Percentiles rank a stretch among this genome's conserved stretches.
phyloP scores from a whole-genome alignment of 2,329 filamentous ascomycete genomes.

The Fusarium buxicola region DNA sequence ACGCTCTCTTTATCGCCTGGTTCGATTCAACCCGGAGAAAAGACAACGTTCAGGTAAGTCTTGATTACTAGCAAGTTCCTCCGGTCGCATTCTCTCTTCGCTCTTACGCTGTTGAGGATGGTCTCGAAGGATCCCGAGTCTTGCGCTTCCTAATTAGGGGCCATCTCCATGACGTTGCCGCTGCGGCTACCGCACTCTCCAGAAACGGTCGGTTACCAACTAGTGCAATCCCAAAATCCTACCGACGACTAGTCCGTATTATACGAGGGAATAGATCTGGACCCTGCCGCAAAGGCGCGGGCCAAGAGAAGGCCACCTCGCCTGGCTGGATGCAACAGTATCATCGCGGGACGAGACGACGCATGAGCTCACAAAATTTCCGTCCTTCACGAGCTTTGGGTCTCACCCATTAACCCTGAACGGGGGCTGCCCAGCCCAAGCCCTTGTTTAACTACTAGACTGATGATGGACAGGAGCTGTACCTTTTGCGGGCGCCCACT shows the following conservation, averaged over 20 bases:
- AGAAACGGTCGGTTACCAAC: constrained; percentile 30
- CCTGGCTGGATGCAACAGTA: constrained; percentile 46
- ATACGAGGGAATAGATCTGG: constrained; percentile 34
- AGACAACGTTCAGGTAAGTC: constrained; percentile 5
- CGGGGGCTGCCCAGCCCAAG: constrained; percentile 15
- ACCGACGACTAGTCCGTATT: constrained; percentile 19
- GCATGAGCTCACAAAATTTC: constrained; percentile 43
- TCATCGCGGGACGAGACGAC: constrained; percentile 47
- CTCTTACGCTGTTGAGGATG: constrained; percentile 4
- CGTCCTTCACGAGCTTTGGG: constrained; percentile 24
- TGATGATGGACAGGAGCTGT: constrained; percentile 20
- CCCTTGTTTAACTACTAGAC: constrained; percentile 23
- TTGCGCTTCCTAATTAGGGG: constrained; percentile 12
- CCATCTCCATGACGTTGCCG: constrained; percentile 25
- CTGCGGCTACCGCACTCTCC: constrained; percentile 19
- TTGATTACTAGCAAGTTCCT: neutral
- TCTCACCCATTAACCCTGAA: constrained; percentile 19
- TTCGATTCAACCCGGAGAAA: constrained; percentile 27
- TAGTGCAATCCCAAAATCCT: constrained; percentile 36
- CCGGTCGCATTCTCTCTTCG: neutral
- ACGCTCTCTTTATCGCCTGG: constrained; percentile 16
- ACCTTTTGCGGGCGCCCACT: constrained; percentile 9
- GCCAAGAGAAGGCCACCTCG: constrained; percentile 36
- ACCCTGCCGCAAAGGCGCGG: constrained; percentile 26
- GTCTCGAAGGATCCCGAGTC: constrained; percentile 4